Conservation (phyloP, 2,329 filamentous ascomycete species). For the Clarireedia monteithiana region DNA sequence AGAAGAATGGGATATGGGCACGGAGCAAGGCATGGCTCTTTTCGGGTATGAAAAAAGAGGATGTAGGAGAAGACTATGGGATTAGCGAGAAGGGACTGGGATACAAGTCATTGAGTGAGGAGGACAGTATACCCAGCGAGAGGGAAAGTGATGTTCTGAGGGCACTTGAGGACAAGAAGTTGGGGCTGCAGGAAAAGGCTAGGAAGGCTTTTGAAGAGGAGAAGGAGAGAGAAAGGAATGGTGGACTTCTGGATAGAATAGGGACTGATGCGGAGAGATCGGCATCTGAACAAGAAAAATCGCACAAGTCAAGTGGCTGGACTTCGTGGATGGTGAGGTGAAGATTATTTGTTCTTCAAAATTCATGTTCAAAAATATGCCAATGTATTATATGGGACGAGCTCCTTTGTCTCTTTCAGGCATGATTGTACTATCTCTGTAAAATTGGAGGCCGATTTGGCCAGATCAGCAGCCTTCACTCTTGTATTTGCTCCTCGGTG, state of each 20-base stretch:
- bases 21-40: conserved; percentile 27
- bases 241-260: conserved; percentile 25
- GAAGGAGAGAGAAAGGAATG: conserved; percentile 25
- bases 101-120: conserved; percentile 21
- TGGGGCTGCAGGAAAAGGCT: conserved; percentile 18
- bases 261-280: conserved; percentile 13
- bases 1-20: conserved; percentile 22
- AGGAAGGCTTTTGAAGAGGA: conserved; percentile 25
- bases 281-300: conserved; percentile 8
- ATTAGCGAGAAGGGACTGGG: conserved; percentile 19
- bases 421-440: conserved; percentile 12
- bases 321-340: conserved; percentile 23
- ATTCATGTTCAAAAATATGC: neutral
- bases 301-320: conserved; percentile 20
- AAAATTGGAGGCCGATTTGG: neutral
- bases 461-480: neutral
- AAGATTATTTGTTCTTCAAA: conserved; percentile 1
- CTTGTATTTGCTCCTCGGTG: neutral
- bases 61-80: conserved; percentile 20
- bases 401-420: conserved; percentile 13
- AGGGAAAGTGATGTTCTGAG: conserved; percentile 23
- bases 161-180: conserved; percentile 26
- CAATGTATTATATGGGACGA: conserved; percentile 23
- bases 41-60: conserved; percentile 28
- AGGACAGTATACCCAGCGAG: conserved; percentile 16